Evolutionary conservation across 768 basidiomycete species (phyloP).

Genomic region (Russula sp.): DNA sequence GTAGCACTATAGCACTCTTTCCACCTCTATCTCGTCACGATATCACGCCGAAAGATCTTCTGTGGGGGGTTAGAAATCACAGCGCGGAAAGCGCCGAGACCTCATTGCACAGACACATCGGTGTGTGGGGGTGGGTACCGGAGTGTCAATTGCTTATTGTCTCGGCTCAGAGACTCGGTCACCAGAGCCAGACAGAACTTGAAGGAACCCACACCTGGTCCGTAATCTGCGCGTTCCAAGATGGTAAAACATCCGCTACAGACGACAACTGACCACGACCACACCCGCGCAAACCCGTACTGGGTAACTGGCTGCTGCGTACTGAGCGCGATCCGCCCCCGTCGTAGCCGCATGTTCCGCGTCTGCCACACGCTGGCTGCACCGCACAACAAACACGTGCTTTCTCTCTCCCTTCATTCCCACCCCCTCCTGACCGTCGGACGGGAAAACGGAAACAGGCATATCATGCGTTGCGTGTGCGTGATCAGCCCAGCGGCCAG

Average conservation of each 20-base stretch:
- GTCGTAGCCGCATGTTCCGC: neutral
- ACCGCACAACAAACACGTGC: constrained; percentile 8
- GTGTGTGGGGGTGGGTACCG: neutral
- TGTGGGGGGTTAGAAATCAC: neutral
- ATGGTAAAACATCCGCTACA: too few species aligned
- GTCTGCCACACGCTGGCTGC: neutral
- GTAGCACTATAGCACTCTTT: neutral
- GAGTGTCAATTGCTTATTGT: too few species aligned
- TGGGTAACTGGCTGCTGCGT: too few species aligned
- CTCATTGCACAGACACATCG: constrained; percentile 1
- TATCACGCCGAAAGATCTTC: neutral
- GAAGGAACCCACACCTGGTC: too few species aligned
- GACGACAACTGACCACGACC: too few species aligned
- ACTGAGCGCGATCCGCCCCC: constrained; percentile 2
- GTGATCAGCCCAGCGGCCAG: too few species aligned
- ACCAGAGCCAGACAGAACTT: too few species aligned
- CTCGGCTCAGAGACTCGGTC: too few species aligned
- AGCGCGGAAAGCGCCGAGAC: neutral
- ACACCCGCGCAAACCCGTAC: too few species aligned
- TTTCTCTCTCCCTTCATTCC: neutral
- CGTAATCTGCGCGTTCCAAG: too few species aligned
- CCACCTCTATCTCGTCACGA: neutral
- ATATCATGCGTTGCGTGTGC: too few species aligned
- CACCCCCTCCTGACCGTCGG: neutral
- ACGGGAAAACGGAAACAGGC: too few species aligned